Base-by-base conservation (phyloP, 1,284 basidiomycete genomes). In the Tylopilus orsonianus region DNA sequence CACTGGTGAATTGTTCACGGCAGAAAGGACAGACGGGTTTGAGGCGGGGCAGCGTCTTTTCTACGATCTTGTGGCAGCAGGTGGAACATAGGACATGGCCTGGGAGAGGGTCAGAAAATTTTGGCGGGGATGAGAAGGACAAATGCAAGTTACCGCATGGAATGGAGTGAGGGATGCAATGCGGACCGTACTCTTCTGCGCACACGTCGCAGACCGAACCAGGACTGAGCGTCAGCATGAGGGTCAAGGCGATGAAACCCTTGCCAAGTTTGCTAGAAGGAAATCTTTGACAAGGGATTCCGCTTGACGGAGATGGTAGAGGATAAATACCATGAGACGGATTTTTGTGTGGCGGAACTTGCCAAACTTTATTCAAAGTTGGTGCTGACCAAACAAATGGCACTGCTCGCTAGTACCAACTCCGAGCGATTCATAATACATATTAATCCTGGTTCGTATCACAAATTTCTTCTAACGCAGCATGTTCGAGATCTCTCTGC, bases 151-250 rank as follows among this genome's bases (percentile, higher is more conserved):
- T 50, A 87, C 86, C 86, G 70, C 87, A 89, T 48, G 86, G 81
- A 64, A 89, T 87, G 52, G 80, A 87, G 67, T 88, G 83, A 52
- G 87, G 87, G 53, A 79, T 72, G 68, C 81, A 80, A 59, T 81
- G 81, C 48, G 81, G 74, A 61, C 83, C 81, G 68, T 79, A 89
- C 75, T 89, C 87, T 71, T 88, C 85, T 65, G 86, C 86, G 74
- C 86, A 89, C 62, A 89, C 86, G 75, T 89, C 86, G 82, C 86
- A 89, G 68, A 82, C 77, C 66, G 84, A 87, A 72, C 83, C 83
- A 67, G 83, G 78, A 73, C 74, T 78, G 66, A 89, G 83, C 65
- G 85, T 83, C 71, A 88, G 78, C 87, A 89, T 89, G 65, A 66
- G 65, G 62, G 66, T 59, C 63, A 61, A 66, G 61, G 54, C 63